phyloP scores from a whole-genome alignment of 2,329 filamentous ascomycete genomes.

The Aaosphaeria arxii region DNA sequence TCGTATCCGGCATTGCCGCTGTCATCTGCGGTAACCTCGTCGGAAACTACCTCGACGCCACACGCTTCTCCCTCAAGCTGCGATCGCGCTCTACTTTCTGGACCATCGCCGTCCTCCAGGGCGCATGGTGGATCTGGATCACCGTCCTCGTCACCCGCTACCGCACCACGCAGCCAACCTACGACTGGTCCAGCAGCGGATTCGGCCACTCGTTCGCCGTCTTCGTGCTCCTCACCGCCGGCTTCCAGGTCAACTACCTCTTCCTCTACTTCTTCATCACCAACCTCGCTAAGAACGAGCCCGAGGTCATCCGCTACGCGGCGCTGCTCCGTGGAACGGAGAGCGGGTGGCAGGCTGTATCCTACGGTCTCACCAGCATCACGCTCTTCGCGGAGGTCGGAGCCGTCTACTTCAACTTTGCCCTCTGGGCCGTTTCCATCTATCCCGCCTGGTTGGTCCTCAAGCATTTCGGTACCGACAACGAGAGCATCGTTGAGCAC shows the following conservation, averaged over 20 bases:
- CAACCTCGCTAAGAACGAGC: constrained; percentile 59
- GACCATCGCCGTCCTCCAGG: constrained; percentile 56
- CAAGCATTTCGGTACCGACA: constrained; percentile 48
- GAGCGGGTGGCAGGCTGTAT: constrained; percentile 70
- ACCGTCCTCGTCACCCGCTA: constrained; percentile 64
- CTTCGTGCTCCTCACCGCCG: constrained; percentile 64
- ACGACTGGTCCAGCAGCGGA: constrained; percentile 62
- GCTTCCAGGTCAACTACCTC: constrained; percentile 73
- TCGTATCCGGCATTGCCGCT: constrained; percentile 66
- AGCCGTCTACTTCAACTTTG: constrained; percentile 69
- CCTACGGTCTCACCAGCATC: constrained; percentile 65
- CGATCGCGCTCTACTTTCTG: constrained; percentile 57
- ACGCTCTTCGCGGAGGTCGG: constrained; percentile 63
- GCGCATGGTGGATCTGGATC: constrained; percentile 71
- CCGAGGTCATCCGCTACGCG: constrained; percentile 66
- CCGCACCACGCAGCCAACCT: constrained; percentile 54
- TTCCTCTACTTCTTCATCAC: constrained; percentile 72
- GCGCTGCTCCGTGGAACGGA: constrained; percentile 68
- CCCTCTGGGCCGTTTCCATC: constrained; percentile 63
- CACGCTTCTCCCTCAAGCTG: constrained; percentile 51
- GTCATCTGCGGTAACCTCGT: constrained; percentile 64
- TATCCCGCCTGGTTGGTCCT: constrained; percentile 66
- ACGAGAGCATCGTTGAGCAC: constrained; percentile 1
- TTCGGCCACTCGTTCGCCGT: constrained; percentile 67
- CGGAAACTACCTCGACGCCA: constrained; percentile 63